Evolutionary conservation across 2,329 filamentous ascomycete species (phyloP).

Genomic region (Seiridium cupressi): DNA sequence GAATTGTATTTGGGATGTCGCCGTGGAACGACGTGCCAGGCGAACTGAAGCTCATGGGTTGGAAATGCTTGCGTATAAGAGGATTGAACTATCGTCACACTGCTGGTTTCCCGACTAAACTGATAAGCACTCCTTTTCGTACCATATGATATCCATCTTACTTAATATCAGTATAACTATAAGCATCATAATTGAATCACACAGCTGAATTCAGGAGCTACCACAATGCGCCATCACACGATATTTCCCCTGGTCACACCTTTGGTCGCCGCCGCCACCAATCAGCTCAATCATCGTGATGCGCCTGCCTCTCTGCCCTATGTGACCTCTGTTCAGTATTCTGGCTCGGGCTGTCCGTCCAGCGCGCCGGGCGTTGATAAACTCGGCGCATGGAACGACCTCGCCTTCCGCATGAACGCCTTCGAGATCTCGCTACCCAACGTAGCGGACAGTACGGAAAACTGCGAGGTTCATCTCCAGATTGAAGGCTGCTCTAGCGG

Average conservation of each 20-base stretch:
- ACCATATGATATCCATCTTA: no score
- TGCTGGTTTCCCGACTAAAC: no score
- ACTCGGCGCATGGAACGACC: conserved; percentile 28
- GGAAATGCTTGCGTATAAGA: no score
- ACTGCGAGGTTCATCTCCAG: conserved; percentile 37
- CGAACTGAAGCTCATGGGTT: no score
- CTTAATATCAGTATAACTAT: no score
- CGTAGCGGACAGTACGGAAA: conserved; percentile 24
- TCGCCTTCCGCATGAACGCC: conserved; percentile 24
- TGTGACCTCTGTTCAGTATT: conserved; percentile 32
- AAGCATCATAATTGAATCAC: no score
- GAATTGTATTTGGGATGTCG: not conserved
- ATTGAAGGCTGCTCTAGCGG: conserved; percentile 27
- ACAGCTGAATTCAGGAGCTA: not conserved
- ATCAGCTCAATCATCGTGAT: conserved; percentile 14
- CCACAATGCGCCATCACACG: not conserved
- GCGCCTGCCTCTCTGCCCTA: conserved; percentile 22
- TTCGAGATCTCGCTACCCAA: conserved; percentile 21
- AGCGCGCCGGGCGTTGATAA: conserved; percentile 28
- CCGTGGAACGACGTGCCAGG: no score
- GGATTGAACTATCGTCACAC: no score
- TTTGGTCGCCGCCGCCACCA: not conserved
- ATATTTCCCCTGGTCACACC: not conserved
- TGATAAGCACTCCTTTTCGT: no score
- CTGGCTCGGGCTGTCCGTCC: conserved; percentile 34